Base-by-base conservation (phyloP, 768 basidiomycete species). In the Calocybe gangraenosa region DNA sequence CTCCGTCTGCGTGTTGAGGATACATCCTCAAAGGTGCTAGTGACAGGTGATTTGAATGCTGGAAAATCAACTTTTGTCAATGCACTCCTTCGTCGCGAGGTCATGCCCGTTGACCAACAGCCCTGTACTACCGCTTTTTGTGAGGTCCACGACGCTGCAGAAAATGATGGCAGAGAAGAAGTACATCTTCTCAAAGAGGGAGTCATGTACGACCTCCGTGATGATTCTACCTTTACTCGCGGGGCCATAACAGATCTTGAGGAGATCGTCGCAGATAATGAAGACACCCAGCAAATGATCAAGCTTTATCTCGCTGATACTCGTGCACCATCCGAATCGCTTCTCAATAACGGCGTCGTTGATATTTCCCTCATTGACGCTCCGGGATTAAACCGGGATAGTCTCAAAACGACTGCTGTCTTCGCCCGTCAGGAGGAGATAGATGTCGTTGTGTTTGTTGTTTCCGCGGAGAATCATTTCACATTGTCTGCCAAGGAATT, bases 11-110 rank as follows among this genome's bases (percentile, higher is more conserved):
- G 96, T 32, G 83, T 98, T 11, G 75, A 87, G 61, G 94, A 97
- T 63, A 92, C 84, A 5, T 87, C 91, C 1, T 95, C 92, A 58
- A 92, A 96, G 63, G 92, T 99, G 40, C 82, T 99, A 52, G 92
- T 99, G 47, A 98, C 96, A 18, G 96, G 96, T 49, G 96, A 99
- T 62, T 76, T 99, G 48, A 99, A 99, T 63, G 88, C 96, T 28
- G 96, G 96, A 57, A 99, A 99, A 67, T 96, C 93, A 15, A 98
- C 96, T 0, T 90, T 99, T 61, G 92, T 99, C 61, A 99, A 99
- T 59, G 91, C 95, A 3, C 73, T 99, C 25, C 80, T 99, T 3
- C 76, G 92, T 37, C 78, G 92, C 5, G 81, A 90, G 58, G 82
- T 96, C 35, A 91, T 99, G 87, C 93, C 96, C 7, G 84, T 94